Evolutionary conservation across 371 early-diverging fungal species (phyloP).

Genomic region (Lichtheimia ornata): DNA sequence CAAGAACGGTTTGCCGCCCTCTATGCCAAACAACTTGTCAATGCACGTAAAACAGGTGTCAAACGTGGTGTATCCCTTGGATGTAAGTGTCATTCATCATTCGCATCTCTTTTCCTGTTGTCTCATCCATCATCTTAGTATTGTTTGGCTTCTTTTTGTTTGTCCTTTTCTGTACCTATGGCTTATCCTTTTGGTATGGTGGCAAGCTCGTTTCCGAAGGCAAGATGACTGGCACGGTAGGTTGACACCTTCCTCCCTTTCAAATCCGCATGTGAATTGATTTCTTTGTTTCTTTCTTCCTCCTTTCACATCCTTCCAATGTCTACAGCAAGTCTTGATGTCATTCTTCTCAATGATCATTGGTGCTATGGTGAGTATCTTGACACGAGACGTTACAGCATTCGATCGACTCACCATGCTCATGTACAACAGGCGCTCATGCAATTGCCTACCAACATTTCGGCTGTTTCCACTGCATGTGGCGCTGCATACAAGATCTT

Average conservation of each 20-base stretch:
- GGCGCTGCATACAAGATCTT: slow-evolving; percentile 73
- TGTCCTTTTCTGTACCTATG: slow-evolving; percentile 65
- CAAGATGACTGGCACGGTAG: slow-evolving; percentile 43
- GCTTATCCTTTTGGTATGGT: slow-evolving; percentile 85
- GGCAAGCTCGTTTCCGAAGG: slow-evolving; percentile 52
- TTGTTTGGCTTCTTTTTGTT: slow-evolving; percentile 65
- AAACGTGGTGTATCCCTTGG: slow-evolving; percentile 58
- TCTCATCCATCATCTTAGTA: no score
- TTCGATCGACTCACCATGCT: no score
- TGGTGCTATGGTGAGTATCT: slow-evolving; percentile 33
- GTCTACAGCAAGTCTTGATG: slow-evolving; percentile 38
- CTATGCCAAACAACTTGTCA: slow-evolving; percentile 59
- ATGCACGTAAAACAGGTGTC: slow-evolving; percentile 59
- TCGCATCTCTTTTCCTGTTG: slow-evolving; percentile 22
- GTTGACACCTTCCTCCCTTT: no score
- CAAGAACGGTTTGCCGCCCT: slow-evolving; percentile 67
- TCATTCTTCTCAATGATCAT: slow-evolving; percentile 72
- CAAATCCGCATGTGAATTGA: no score
- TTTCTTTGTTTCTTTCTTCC: no score
- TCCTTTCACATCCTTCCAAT: no score
- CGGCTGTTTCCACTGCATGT: slow-evolving; percentile 61
- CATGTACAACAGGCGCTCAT: slow-evolving; percentile 6
- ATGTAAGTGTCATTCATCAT: slow-evolving; percentile 48
- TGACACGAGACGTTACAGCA: no score
- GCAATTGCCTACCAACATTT: slow-evolving; percentile 60